Evolutionary conservation across 1,284 basidiomycete genomes (phyloP), one percentile per base, ranked within the genome.

Genomic region (Cutaneotrichosporon arboriforme): DNA sequence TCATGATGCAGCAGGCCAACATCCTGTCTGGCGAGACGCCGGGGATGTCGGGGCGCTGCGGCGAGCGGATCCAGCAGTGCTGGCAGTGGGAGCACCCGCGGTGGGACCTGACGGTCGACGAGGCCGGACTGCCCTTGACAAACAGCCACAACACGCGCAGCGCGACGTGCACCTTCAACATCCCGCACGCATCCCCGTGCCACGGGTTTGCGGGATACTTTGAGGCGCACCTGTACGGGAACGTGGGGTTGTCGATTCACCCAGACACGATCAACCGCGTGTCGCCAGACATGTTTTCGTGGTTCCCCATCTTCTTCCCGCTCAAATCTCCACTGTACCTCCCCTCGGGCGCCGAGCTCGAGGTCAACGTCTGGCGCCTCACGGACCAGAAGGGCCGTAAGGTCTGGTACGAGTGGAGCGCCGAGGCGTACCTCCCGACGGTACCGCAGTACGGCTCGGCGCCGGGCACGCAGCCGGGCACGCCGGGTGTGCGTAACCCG

Each of bases 371-470:
- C 48, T 99, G 96, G 94, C 84, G 96, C 26, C 76, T 97, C 54
- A 92, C 91, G 1, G 88, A 88, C 69, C 80, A 85, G 57, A 82
- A 84, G 31, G 83, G 60, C 8, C 61, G 62, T 15, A 70, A 68
- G 44, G 90, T 99, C 8, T 99, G 96, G 96, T 98, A 97, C 76
- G 96, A 98, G 75, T 99, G 96, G 96, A 85, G 86, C 65, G 92
- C 90, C 0, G 92, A 97, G 67, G 85, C 86, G 3, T 97, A 88
- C 77, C 78, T 97, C 38, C 83, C 85, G 5, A 57, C 76, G 33
- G 60, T 50, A 18, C 23, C 49, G 22, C 46, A 40, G 15, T 33
- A 26, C 31, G 41, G 49, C 31, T 20, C 49, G 18, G 10, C 51
- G 47, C 8, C 42, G 35, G n/a, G 46, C 42, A 22, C 38, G 34